Evolutionary conservation across 805 yeast genomes (phyloP).

Genomic region (Candida incommunis): DNA sequence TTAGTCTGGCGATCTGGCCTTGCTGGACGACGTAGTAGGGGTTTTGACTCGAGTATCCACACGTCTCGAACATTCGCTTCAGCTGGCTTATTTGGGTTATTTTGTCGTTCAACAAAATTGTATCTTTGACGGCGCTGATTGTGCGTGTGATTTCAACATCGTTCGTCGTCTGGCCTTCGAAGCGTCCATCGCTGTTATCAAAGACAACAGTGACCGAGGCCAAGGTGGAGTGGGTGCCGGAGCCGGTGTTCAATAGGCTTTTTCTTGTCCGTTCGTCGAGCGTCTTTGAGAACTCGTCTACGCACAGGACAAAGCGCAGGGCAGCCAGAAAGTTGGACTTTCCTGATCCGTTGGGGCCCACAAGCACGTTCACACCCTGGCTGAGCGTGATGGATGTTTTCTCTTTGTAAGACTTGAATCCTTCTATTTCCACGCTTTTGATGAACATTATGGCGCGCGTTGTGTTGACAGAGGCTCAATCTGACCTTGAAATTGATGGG

Average conservation of each 20-base stretch:
- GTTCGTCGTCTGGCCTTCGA: conserved; percentile 45
- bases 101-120: conserved; percentile 69
- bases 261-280: conserved; percentile 65
- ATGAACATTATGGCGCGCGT: too few relatives aligned
- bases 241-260: conserved; percentile 78
- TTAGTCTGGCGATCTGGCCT: conserved; percentile 76
- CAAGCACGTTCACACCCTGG: conserved; percentile 72
- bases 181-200: conserved; percentile 64
- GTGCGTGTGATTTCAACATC: conserved; percentile 75
- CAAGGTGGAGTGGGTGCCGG: conserved; percentile 63
- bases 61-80: conserved; percentile 39
- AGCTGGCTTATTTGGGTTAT: conserved; percentile 64
- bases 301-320: conserved; percentile 79
- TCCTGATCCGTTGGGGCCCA: conserved; percentile 58
- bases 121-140: conserved; percentile 86
- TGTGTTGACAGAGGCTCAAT: too few relatives aligned
- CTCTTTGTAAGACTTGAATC: conserved; percentile 85
- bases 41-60: conserved; percentile 80
- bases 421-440: conserved; percentile 54
- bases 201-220: conserved; percentile 86
- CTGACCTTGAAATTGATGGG: too few relatives aligned
- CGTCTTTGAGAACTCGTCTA: conserved; percentile 66
- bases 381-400: conserved; percentile 70
- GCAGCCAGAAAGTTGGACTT: conserved; percentile 94
- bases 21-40: conserved; percentile 97